Evolutionary conservation across 2,329 filamentous ascomycete genomes (phyloP), one percentile per base, ranked within the genome.

Genomic region (Scorias spongiosa): DNA sequence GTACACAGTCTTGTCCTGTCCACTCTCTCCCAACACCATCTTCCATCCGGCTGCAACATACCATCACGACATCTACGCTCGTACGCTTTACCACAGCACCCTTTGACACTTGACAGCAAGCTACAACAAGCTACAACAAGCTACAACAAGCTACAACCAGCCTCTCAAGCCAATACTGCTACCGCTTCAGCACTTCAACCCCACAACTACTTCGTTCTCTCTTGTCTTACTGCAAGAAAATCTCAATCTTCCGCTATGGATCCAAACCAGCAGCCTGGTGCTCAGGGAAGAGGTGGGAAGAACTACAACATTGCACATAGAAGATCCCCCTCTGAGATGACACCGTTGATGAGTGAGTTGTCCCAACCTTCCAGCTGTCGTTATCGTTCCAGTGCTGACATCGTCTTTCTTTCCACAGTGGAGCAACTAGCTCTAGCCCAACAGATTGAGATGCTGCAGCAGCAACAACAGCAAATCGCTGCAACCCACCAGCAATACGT

Each of bases 371-470:
- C 17, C 6, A 18, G 18, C 10, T 11, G 5, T 40, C 42, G 32
- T 36, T 38, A n/a, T n/a, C 37, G 38, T 45, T n/a, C 38, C 26
- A n/a, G 18, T 45, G 12, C 20, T 53, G 55, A 59, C 60, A 54
- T 63, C n/a, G n/a, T n/a, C n/a, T n/a, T n/a, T n/a, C 59, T 52
- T 45, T 45, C 42, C 29, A 41, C 57, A 93, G 88, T 95, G 84
- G 89, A 95, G 72, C 88, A 95, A 75, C 78, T 94, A 62, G 86
- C 86, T 61, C 88, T 96, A 63, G 88, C 94, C 69, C 89, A 95
- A 71, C 89, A 96, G 68, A 95, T 96, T 60, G 89, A 96, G 68
- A 76, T 93, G 61, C 75, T 96, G 59, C 89, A 96, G 70, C 87
- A 94, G 64, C 91, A 96, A 65, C 91, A 96, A 64, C 88, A 96